Conservation (phyloP, 169 alveolate genomes). For the Plasmodium relictum region DNA sequence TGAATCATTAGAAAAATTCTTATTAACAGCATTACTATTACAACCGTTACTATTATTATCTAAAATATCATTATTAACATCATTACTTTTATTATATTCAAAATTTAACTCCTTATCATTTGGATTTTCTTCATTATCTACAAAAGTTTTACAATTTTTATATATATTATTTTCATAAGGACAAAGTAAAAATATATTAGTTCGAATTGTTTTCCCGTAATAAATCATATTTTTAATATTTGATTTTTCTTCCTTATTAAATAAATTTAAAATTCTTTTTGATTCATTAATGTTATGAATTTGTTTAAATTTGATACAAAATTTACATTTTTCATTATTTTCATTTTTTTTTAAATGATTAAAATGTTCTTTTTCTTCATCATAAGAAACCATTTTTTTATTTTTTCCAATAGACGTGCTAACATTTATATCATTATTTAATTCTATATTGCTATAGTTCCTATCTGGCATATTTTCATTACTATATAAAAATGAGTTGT, state of each 20-base stretch:
- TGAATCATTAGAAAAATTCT: background rate
- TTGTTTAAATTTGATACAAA: slow-evolving; percentile 55
- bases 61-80: background rate
- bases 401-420: slow-evolving; percentile 6
- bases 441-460: background rate
- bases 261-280: slow-evolving; percentile 25
- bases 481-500: background rate
- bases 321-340: slow-evolving; percentile 38
- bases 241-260: slow-evolving; percentile 26
- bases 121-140: background rate
- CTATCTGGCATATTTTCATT: background rate
- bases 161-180: slow-evolving; percentile 71
- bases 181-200: slow-evolving; percentile 45
- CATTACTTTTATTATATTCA: background rate
- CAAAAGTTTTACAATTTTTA: slow-evolving; percentile 46
- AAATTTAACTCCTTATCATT: background rate
- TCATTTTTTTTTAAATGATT: slow-evolving; percentile 57
- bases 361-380: slow-evolving; percentile 77
- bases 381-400: slow-evolving; percentile 34
- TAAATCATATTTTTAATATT: slow-evolving; percentile 65
- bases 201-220: slow-evolving; percentile 73
- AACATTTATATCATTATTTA: background rate
- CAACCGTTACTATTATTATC: background rate
- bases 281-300: slow-evolving; percentile 50
- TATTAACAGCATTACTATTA: background rate